Conservation (phyloP, 257 asterid genomes). For the Fraxinus cuspidata region DNA sequence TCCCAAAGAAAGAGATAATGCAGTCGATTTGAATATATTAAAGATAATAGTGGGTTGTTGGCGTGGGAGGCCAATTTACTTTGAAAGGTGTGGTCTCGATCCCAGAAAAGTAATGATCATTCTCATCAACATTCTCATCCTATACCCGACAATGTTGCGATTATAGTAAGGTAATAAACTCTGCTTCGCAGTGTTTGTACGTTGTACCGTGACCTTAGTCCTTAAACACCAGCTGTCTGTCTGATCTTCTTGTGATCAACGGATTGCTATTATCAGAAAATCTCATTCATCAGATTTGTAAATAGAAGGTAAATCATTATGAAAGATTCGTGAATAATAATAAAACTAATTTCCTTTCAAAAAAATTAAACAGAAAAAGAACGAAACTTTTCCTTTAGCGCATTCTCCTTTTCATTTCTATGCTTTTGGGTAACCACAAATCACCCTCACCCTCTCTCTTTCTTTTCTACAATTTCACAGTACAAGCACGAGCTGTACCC, state of each 20-base stretch:
- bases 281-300: slow-evolving; percentile 20
- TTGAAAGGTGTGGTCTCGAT: slow-evolving; percentile 6
- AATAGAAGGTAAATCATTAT: slow-evolving; percentile 2
- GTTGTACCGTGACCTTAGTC: slow-evolving; percentile 17
- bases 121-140: slow-evolving; percentile 29
- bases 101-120: slow-evolving; percentile 45
- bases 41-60: not conserved
- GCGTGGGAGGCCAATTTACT: not conserved
- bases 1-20: too few species aligned
- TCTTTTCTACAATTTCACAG: slow-evolving; percentile 26
- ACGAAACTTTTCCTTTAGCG: slow-evolving; percentile 32
- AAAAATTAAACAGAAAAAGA: slow-evolving; percentile 27
- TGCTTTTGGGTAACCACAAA: slow-evolving; percentile 27
- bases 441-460: not conserved
- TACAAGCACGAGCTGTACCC: slow-evolving; percentile 29
- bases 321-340: slow-evolving; percentile 15
- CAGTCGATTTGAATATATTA: too few species aligned
- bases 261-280: slow-evolving; percentile 17
- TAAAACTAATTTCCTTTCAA: slow-evolving; percentile 10
- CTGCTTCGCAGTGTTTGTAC: slow-evolving; percentile 27
- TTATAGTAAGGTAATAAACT: slow-evolving; percentile 1
- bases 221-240: slow-evolving; percentile 35
- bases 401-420: slow-evolving; percentile 23
- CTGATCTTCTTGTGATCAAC: slow-evolving; percentile 17
- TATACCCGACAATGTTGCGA: slow-evolving; percentile 15